A percentile compares a stretch with the other conserved stretches of the same genome.
These are phyloP conservation scores for Thielaviopsis euricoi DNA, from an alignment of 2,329 filamentous ascomycete genomes.

Conservation along the genomic window DNA sequence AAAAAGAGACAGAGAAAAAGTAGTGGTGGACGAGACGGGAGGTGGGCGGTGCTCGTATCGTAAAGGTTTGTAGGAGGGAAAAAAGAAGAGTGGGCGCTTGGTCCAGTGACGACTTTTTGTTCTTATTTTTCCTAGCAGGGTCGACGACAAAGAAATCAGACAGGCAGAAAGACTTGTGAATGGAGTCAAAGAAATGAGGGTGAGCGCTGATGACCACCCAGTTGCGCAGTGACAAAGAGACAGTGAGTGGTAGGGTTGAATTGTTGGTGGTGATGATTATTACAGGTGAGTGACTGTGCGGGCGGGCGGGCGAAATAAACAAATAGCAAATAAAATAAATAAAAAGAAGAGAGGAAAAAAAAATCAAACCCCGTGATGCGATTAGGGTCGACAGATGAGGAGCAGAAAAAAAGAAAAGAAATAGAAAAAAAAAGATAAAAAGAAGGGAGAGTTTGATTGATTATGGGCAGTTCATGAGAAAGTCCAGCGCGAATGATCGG, in stretches of 20 bases:
- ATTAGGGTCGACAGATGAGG: neutral
- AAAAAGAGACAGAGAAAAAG: neutral
- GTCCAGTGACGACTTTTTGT: neutral
- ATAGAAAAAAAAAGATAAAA: conserved; percentile 1
- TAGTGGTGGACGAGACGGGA: neutral
- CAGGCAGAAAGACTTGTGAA: neutral
- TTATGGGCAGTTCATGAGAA: neutral
- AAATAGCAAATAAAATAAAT: neutral
- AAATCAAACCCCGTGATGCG: neutral
- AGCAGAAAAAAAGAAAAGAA: conserved; percentile 1
- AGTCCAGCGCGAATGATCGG: neutral
- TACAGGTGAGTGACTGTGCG: neutral
- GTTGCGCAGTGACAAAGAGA: neutral
- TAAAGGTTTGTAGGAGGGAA: neutral
- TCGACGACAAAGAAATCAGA: neutral
- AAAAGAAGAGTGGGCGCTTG: neutral
- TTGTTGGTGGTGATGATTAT: neutral
- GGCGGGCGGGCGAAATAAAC: neutral
- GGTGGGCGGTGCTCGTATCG: neutral
- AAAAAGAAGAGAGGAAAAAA: neutral
- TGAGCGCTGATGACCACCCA: neutral
- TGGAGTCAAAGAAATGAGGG: neutral
- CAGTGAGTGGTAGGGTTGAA: neutral
- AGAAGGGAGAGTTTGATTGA: neutral
- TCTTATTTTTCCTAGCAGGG: neutral